Base-by-base conservation (phyloP, 1,139 yeast species). In the Wickerhamomyces sp. region DNA sequence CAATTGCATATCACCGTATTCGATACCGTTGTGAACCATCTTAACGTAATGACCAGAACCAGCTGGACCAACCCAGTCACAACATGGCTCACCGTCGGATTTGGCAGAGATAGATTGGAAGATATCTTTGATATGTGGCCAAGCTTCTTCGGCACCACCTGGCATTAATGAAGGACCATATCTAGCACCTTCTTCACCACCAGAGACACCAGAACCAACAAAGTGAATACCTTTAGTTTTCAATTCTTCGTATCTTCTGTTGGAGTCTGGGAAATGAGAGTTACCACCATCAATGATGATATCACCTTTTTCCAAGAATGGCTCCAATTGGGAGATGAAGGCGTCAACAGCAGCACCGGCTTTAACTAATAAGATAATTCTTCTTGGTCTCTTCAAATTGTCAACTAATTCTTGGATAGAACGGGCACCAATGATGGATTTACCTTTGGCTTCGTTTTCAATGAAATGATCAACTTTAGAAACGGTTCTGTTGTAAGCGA, bases 121-220 rank as follows among this genome's bases (percentile, higher is more conserved):
- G 61, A 92, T 92, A 47, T 79, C 82, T 80, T 92, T 92, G 63
- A 92, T 85, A 70, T 88, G 95, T 53, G 97, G 97, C 98, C 98
- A 92, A 52, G 98, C 98, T 59, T 86, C 97, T 55, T 74, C 78
- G 65, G 89, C 86, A 64, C 98, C 98, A 81, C 98, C 98, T 56
- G 98, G 98, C 98, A 92, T 92, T 70, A 92, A 78, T 51, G 97
- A 90, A 49, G 98, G 98, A 64, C 98, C 98, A 68, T 86, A 78
- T 74, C 98, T 88, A 59, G 98, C 98, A 78, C 98, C 98, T 69
- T 92, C 98, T 73, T 92, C 98, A 76, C 98, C 98, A 72, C 98
- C 98, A 58, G 97, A 92, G 51, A 92, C 98, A 84, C 98, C 98
- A 49, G 96, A 88, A 60, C 98, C 98, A 52, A 92, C 98, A 59